phyloP scores from a whole-genome alignment of 805 yeast species.

The Wickerhamomyces bisporus region DNA sequence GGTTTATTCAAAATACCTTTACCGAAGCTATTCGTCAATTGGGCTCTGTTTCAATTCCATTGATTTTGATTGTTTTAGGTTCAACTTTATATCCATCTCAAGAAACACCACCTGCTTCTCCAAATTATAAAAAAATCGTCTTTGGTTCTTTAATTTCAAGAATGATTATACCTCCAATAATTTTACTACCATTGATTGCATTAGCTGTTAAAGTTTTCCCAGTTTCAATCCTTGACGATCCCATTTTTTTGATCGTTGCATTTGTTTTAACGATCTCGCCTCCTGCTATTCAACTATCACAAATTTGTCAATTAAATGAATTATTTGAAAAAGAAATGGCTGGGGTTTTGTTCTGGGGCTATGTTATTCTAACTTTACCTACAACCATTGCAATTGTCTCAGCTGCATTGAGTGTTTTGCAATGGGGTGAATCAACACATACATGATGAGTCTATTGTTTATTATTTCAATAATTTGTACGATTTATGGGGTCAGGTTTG shows the following conservation, averaged over 20 bases:
- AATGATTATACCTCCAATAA: conserved; percentile 70
- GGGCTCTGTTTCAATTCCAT: conserved; percentile 73
- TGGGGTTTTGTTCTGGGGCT: conserved; percentile 78
- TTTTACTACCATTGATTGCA: conserved; percentile 64
- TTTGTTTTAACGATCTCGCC: conserved; percentile 74
- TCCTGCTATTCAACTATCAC: conserved; percentile 80
- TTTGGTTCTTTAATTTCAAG: conserved; percentile 68
- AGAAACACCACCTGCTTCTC: conserved; percentile 63
- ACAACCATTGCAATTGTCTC: conserved; percentile 71
- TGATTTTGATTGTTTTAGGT: conserved; percentile 70
- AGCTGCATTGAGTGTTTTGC: conserved; percentile 45
- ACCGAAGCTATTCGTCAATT: conserved; percentile 58
- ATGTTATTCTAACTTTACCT: conserved; percentile 69
- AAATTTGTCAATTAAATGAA: conserved; percentile 72
- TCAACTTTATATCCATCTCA: conserved; percentile 68
- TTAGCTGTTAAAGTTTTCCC: conserved; percentile 56
- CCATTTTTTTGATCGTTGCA: conserved; percentile 72
- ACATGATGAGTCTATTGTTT: no score
- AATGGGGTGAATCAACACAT: conserved; percentile 29
- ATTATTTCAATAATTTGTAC: no score
- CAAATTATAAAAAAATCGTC: conserved; percentile 56
- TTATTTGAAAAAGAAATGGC: conserved; percentile 79
- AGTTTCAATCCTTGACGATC: conserved; percentile 71
- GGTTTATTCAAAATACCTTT: conserved; percentile 63
- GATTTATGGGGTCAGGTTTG: no score